A percentile compares a stretch with the other conserved stretches of the same genome.
phyloP scores from a whole-genome alignment of 2,329 filamentous ascomycete genomes.

The Colletotrichum sp. region DNA sequence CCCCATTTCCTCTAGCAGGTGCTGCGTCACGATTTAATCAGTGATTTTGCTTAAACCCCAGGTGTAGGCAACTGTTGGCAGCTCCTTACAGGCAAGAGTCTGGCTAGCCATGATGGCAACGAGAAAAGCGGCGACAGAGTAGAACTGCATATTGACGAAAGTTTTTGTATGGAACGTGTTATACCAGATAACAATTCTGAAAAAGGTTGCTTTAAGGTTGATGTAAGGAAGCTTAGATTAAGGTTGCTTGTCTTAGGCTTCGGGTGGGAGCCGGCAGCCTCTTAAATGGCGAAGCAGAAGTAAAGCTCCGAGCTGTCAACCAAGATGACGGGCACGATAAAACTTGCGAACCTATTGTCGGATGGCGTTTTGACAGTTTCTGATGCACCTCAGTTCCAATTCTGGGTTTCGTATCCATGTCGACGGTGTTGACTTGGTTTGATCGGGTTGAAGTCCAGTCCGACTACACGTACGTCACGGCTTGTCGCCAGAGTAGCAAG shows the following conservation, averaged over 20 bases:
- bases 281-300: neutral
- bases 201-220: accelerated
- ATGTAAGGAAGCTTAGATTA: neutral
- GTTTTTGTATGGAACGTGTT: neutral
- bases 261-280: neutral
- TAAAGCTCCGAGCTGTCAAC: neutral
- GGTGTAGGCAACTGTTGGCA: neutral
- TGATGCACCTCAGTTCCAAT: neutral
- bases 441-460: neutral
- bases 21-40: neutral
- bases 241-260: neutral
- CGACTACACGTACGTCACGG: neutral
- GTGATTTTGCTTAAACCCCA: neutral
- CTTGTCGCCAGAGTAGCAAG: neutral
- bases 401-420: neutral
- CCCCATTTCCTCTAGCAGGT: neutral
- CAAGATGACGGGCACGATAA: neutral
- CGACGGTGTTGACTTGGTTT: neutral
- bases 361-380: neutral
- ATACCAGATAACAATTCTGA: neutral
- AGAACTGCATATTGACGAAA: neutral
- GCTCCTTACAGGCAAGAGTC: neutral
- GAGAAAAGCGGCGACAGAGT: neutral
- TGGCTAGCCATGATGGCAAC: neutral
- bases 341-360: neutral